Evolutionary conservation across 257 asterid species (phyloP).

Genomic region (Fraxinus anomala): DNA sequence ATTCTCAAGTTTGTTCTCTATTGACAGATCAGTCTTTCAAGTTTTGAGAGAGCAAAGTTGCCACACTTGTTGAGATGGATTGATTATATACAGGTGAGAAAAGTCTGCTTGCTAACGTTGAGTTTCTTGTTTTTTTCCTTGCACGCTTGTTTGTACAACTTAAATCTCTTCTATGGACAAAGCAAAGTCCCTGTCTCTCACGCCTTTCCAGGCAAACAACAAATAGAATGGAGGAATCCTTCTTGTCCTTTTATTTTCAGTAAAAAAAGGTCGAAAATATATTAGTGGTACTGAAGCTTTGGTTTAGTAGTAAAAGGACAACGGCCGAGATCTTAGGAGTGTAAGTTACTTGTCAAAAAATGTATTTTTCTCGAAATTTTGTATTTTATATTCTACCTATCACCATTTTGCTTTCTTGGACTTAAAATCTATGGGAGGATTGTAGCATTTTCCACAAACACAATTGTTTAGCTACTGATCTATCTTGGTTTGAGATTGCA

Average conservation of each 20-base stretch:
- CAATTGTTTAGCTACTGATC: background rate
- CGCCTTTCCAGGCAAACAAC: background rate
- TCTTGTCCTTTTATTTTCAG: background rate
- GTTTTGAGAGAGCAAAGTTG: constrained; percentile 52
- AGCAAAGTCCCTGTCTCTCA: background rate
- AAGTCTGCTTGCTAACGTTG: background rate
- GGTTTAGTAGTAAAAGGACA: background rate
- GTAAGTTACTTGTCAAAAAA: background rate
- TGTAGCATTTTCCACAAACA: background rate
- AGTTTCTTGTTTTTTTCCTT: background rate
- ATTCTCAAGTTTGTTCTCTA: background rate
- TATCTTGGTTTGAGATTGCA: no score
- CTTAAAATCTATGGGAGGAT: constrained; percentile 5
- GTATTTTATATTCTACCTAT: background rate
- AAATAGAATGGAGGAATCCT: background rate
- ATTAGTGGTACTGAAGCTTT: background rate
- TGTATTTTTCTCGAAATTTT: no score
- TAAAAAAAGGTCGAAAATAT: background rate
- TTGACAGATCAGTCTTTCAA: constrained; percentile 58
- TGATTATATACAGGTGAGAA: constrained; percentile 79
- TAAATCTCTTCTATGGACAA: background rate
- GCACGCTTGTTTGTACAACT: background rate
- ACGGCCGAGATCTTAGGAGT: background rate
- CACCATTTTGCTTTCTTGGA: background rate
- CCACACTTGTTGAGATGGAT: constrained; percentile 84